Conservation (phyloP, 1,284 basidiomycete species). For the Omphalotus olearius region DNA sequence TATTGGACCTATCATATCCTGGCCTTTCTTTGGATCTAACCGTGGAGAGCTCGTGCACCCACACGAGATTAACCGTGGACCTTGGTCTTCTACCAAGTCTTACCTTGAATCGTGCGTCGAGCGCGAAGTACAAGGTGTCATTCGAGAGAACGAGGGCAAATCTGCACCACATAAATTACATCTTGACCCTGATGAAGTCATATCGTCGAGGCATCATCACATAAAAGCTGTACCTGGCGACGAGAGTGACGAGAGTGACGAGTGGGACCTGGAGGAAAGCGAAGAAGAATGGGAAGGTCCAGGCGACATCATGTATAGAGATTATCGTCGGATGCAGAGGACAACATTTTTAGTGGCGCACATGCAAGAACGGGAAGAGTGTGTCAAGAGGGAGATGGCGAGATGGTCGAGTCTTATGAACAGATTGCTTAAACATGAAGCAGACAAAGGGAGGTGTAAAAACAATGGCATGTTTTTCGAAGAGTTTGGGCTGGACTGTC, state of each 20-base stretch:
- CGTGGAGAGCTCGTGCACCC: constrained; percentile 68
- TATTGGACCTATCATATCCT: constrained; percentile 76
- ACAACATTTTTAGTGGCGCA: constrained; percentile 73
- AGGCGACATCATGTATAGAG: constrained; percentile 69
- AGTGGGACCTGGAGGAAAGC: constrained; percentile 71
- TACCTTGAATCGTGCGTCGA: constrained; percentile 63
- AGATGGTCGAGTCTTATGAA: constrained; percentile 67
- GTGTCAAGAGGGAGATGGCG: constrained; percentile 62
- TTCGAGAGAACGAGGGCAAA: constrained; percentile 70
- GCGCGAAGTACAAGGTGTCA: constrained; percentile 64
- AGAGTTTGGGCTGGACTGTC: constrained; percentile 70
- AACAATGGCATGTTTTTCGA: constrained; percentile 30
- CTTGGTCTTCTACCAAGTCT: constrained; percentile 54
- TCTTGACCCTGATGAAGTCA: constrained; percentile 72
- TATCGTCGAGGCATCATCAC: constrained; percentile 62
- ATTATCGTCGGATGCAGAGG: constrained; percentile 74
- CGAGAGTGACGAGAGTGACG: constrained; percentile 64
- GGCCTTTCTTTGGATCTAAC: constrained; percentile 82
- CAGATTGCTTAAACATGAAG: constrained; percentile 32
- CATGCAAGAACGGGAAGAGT: constrained; percentile 54
- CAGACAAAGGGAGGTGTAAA: constrained; percentile 22
- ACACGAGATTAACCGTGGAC: constrained; percentile 68
- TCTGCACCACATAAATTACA: constrained; percentile 69
- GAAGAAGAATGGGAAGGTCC: constrained; percentile 73
- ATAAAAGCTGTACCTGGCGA: constrained; percentile 62